Base-by-base conservation (phyloP, 352 stramenopile genomes). In the Plasmopara viticola region DNA sequence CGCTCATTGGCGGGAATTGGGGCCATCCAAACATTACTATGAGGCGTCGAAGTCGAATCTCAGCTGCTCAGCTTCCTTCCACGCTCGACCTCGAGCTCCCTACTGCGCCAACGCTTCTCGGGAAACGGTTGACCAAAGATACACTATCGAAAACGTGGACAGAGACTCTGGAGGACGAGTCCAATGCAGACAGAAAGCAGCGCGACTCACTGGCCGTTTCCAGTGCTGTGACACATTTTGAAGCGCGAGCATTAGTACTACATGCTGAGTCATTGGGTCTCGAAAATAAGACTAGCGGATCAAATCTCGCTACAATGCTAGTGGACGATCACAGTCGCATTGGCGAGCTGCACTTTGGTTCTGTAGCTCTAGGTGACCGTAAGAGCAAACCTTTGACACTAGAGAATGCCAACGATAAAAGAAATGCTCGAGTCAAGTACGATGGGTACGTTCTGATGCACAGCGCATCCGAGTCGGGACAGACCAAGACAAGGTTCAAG, bases 341-440 rank as follows among this genome's bases (percentile, higher is more conserved):
- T 6, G 62, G 63, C 2, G 60, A 73, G 28, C 46, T 92, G 15
- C 45, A 51, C 41, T 92, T 90, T 50, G 82, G 79, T 0, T 31
- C 48, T 10, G 75, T 92, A 6, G 51, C 67, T 0, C 30, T 86
- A 2, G 74, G 74, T 13, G 60, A 78, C n/a, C 57, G 56, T 17
- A 78, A 69, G 28, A 85, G 58, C 15, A 42, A 80, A 30, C 53
- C 69, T 45, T 53, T 92, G 18, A 78, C 54, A 6, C 53, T 92
- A 14, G 44, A 63, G 51, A 92, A 92, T 34, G 57, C 78, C 6
- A 85, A 66, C 51, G 73, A 86, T 15, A 29, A 67, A 18, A 69
- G 73, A 18, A 83, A 79, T 45, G 78, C 72, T 7, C 71, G 76
- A 17, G 58, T 92, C 40, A 84, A 87, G 44, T 86, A 86, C 44